phyloP scores from a whole-genome alignment of 805 yeast genomes.

The Brettanomyces anomalus region DNA sequence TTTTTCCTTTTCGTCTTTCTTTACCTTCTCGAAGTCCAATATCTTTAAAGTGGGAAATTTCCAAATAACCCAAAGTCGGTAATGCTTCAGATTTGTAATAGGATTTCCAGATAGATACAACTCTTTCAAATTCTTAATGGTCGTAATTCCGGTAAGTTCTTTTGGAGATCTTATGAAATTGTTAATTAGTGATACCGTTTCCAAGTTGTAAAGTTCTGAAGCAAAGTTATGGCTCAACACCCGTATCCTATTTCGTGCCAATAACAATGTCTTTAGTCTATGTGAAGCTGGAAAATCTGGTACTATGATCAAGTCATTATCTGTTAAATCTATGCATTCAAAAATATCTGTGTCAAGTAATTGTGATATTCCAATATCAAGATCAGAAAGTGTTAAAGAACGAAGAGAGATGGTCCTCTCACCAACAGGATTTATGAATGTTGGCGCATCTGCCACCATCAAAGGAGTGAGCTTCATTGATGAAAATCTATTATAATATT shows the following conservation, averaged over 20 bases:
- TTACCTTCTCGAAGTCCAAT: conserved; percentile 62
- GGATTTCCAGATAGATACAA: conserved; percentile 54
- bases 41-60: conserved; percentile 52
- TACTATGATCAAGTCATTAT: conserved; percentile 57
- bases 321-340: conserved; percentile 63
- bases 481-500: too few relatives aligned
- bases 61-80: conserved; percentile 54
- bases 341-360: conserved; percentile 26
- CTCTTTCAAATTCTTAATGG: conserved; percentile 34
- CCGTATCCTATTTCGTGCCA: conserved; percentile 55
- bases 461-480: conserved; percentile 57
- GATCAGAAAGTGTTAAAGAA: conserved; percentile 29
- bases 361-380: conserved; percentile 34
- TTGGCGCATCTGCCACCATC: conserved; percentile 38
- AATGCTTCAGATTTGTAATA: conserved; percentile 38
- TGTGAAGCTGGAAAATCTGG: conserved; percentile 37
- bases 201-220: conserved; percentile 34
- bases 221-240: conserved; percentile 28
- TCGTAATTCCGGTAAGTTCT: conserved; percentile 31
- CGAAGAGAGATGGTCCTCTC: conserved; percentile 35
- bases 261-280: conserved; percentile 42
- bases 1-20: conserved; percentile 38
- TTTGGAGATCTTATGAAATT: conserved; percentile 40
- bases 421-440: conserved; percentile 38
- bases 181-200: conserved; percentile 41